phyloP scores from a whole-genome alignment of 2,329 filamentous ascomycete species.

The Talaromyces sp. region DNA sequence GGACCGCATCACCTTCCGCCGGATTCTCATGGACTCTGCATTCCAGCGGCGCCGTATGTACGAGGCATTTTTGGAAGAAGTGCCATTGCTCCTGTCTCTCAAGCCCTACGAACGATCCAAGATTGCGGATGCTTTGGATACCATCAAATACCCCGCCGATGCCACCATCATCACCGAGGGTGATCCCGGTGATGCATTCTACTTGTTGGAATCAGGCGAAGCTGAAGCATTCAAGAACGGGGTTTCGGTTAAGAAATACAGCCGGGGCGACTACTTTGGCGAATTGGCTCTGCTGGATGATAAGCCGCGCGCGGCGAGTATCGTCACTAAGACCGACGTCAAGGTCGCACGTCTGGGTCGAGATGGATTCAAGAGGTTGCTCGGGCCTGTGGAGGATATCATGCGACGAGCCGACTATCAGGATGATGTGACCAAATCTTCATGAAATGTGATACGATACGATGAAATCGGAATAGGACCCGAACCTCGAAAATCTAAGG shows the following conservation, averaged over 20 bases:
- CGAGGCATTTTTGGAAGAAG: constrained; percentile 93
- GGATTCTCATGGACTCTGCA: constrained; percentile 97
- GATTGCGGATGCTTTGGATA: constrained; percentile 94
- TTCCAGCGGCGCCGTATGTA: constrained; percentile 97
- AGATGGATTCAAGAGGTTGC: constrained; percentile 87
- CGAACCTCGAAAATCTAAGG: not conserved
- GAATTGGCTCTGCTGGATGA: constrained; percentile 93
- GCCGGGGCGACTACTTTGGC: constrained; percentile 94
- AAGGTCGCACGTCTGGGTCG: constrained; percentile 93
- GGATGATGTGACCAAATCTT: constrained; percentile 32
- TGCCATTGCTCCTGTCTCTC: constrained; percentile 78
- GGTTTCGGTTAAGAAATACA: constrained; percentile 74
- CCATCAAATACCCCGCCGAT: constrained; percentile 78
- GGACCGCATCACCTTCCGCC: constrained; percentile 93
- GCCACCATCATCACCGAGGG: constrained; percentile 88
- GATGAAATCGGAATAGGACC: constrained; percentile 11
- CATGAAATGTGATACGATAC: constrained; percentile 24
- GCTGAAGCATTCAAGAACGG: constrained; percentile 86
- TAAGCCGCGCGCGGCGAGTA: constrained; percentile 85
- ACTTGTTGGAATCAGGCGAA: constrained; percentile 82
- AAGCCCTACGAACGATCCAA: constrained; percentile 94
- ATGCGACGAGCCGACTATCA: constrained; percentile 70
- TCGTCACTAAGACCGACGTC: constrained; percentile 80
- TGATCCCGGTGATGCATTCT: constrained; percentile 89
- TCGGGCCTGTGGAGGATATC: constrained; percentile 91